Evolutionary conservation across 352 stramenopile species (phyloP).

Genomic region (Pythium monospermum): DNA sequence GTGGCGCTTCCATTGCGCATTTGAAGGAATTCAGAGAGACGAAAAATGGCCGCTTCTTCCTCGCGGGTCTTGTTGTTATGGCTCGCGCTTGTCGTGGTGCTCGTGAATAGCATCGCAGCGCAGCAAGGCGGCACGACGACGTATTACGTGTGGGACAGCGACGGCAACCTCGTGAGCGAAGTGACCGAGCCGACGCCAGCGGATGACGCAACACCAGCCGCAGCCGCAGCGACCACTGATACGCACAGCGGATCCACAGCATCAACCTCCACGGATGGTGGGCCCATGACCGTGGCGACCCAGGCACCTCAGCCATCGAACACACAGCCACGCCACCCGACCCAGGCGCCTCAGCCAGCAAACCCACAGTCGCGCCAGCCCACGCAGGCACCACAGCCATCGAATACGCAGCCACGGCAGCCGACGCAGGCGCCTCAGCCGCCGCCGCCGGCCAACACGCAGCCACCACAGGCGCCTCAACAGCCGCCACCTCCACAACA

Average conservation of each 20-base stretch:
- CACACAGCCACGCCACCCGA: constrained; percentile 6
- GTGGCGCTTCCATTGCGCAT: too few species aligned
- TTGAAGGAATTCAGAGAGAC: too few species aligned
- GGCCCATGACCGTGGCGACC: constrained; percentile 2
- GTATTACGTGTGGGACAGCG: neutral
- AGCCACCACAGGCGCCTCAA: neutral
- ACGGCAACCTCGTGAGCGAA: neutral
- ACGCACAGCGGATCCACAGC: neutral
- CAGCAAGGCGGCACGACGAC: neutral
- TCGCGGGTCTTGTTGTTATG: too few species aligned
- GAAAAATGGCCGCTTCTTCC: too few species aligned
- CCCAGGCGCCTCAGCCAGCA: neutral
- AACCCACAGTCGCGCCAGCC: neutral
- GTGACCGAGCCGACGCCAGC: neutral
- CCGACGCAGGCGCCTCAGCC: neutral
- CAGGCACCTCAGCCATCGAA: constrained; percentile 1
- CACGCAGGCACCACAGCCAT: neutral
- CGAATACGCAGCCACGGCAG: neutral
- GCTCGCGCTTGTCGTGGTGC: neutral
- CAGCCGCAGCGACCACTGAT: neutral
- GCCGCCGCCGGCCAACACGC: neutral
- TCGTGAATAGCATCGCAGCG: neutral
- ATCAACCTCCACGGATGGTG: neutral
- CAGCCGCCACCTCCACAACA: constrained; percentile 6
- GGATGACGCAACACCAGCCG: neutral